phyloP scores from a whole-genome alignment of 163 green algal species.

The Volvox carteri region DNA sequence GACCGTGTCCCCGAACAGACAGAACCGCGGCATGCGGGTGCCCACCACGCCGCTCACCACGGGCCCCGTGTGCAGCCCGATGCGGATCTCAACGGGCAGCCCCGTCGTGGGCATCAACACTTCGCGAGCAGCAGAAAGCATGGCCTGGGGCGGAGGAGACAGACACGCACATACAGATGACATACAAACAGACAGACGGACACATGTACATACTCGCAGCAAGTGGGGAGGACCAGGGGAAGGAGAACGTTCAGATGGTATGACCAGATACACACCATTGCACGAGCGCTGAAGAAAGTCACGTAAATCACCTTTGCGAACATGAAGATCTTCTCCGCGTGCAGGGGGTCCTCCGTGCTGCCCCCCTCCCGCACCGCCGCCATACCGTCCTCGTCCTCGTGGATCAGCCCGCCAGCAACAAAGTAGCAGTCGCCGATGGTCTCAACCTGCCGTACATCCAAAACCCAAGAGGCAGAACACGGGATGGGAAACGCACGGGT shows the following conservation, averaged over 20 bases:
- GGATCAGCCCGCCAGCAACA: constrained; percentile 44
- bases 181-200: no score
- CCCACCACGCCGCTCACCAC: constrained; percentile 61
- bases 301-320: constrained; percentile 39
- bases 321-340: constrained; percentile 23
- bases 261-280: no score
- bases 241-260: no score
- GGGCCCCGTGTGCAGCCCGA: constrained; percentile 62
- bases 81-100: constrained; percentile 47
- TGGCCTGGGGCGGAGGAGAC: not conserved
- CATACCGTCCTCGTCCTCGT: constrained; percentile 53
- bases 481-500: not conserved
- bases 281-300: no score
- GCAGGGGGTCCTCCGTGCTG: constrained; percentile 9
- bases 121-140: constrained; percentile 12
- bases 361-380: not conserved
- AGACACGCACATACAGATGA: no score
- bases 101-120: constrained; percentile 34
- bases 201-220: no score
- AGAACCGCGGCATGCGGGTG: constrained; percentile 57
- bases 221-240: no score
- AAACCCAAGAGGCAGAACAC: not conserved
- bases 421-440: constrained; percentile 62
- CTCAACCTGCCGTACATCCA: not conserved
- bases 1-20: constrained; percentile 60